These are phyloP conservation scores for Geranium incanum DNA, from an alignment of 441 rosid genomes.

Conservation along the genomic window DNA sequence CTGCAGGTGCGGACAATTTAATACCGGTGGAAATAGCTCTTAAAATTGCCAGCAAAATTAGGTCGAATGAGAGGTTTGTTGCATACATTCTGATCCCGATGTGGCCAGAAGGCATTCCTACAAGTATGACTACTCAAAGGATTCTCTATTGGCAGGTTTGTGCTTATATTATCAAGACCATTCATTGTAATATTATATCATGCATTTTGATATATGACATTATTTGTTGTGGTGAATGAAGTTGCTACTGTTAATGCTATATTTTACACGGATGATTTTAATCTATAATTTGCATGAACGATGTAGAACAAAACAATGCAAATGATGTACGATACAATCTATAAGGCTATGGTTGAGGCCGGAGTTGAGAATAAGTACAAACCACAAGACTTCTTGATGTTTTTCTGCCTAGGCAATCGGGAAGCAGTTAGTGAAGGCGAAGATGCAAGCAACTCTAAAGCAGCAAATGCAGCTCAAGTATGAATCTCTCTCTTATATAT, in stretches of 20 bases:
- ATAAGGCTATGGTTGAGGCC: conserved; percentile 67
- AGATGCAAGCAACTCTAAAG: conserved; percentile 30
- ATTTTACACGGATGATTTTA: no score
- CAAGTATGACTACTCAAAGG: conserved; percentile 78
- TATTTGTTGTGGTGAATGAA: no score
- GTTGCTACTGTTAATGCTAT: no score
- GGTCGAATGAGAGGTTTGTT: conserved; percentile 83
- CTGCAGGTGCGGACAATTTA: conserved; percentile 81
- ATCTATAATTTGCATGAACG: neutral
- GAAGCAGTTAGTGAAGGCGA: conserved; percentile 35
- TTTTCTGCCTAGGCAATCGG: conserved; percentile 86
- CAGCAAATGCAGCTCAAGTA: conserved; percentile 66
- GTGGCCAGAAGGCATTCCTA: conserved; percentile 98
- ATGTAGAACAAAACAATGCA: conserved; percentile 89
- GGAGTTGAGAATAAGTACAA: conserved; percentile 60
- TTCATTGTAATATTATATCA: neutral
- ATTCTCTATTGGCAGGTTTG: conserved; percentile 94
- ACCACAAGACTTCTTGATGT: conserved; percentile 78
- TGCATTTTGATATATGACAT: neutral
- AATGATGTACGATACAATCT: conserved; percentile 93
- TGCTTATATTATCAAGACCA: neutral
- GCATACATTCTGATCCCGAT: conserved; percentile 84
- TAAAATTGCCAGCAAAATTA: conserved; percentile 86
- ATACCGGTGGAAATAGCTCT: conserved; percentile 97
- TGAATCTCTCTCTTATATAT: neutral